A percentile compares a stretch with the other conserved stretches of the same genome.
Evolutionary conservation across 805 yeast genomes (phyloP).

Genomic region (Maudiozyma turicensis): DNA sequence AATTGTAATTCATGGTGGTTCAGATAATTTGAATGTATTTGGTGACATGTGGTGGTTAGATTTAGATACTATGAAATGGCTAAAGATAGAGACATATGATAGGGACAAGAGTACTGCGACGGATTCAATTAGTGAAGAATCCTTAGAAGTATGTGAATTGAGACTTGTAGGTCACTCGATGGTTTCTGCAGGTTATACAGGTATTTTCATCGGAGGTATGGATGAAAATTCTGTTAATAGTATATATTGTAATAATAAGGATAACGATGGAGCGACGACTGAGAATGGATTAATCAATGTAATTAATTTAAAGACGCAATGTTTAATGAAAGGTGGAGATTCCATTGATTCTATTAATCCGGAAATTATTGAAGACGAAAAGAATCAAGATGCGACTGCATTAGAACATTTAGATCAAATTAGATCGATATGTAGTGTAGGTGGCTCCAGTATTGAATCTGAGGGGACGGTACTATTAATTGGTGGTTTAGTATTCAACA

Average conservation of each 20-base stretch:
- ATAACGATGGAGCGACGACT: constrained; percentile 1
- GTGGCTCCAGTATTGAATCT: constrained; percentile 10
- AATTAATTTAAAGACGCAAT: constrained; percentile 16
- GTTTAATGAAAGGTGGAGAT: constrained; percentile 7
- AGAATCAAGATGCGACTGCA: not conserved
- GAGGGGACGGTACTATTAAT: constrained; percentile 18
- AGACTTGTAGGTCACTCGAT: constrained; percentile 25
- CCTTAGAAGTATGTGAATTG: constrained; percentile 11
- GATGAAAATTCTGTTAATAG: constrained; percentile 16
- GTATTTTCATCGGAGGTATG: constrained; percentile 23
- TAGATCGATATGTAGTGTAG: constrained; percentile 5
- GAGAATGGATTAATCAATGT: constrained; percentile 15
- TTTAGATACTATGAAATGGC: constrained; percentile 37
- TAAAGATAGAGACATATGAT: constrained; percentile 9
- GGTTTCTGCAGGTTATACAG: constrained; percentile 16
- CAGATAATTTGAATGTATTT: constrained; percentile 27
- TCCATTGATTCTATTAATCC: not conserved
- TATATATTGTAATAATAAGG: constrained; percentile 2
- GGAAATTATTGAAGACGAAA: not conserved
- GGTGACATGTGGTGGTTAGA: constrained; percentile 47
- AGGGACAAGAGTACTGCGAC: constrained; percentile 7
- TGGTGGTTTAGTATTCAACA: constrained; percentile 21
- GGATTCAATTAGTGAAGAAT: not conserved
- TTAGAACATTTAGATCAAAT: not conserved
- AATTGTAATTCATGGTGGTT: constrained; percentile 33